Percentiles rank a stretch among this genome's conserved stretches.
These are phyloP conservation scores for Physaria fendleri DNA, from an alignment of 345 rosid genomes.

Conservation along the genomic window DNA sequence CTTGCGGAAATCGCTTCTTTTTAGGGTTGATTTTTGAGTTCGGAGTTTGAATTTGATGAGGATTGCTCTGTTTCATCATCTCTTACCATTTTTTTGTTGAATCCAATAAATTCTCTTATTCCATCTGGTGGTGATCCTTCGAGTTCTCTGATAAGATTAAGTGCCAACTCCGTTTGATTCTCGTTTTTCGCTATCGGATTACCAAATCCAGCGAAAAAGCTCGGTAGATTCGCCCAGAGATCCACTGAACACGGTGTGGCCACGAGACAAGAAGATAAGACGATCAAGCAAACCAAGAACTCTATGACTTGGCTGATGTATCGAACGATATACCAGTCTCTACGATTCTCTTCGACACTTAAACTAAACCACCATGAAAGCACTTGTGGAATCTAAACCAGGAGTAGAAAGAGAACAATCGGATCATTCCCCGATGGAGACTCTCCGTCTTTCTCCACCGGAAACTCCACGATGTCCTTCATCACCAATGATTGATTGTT, in stretches of 20 bases:
- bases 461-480: constrained; percentile 96
- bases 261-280: constrained; percentile 45
- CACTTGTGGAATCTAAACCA: constrained; percentile 90
- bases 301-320: constrained; percentile 87
- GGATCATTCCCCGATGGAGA: constrained; percentile 98
- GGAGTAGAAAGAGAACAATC: constrained; percentile 78
- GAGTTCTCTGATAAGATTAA: constrained; percentile 50
- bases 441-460: constrained; percentile 88
- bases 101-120: constrained; percentile 51
- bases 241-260: constrained; percentile 51
- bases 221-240: constrained; percentile 44
- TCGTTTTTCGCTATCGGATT: constrained; percentile 69
- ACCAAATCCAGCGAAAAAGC: constrained; percentile 60
- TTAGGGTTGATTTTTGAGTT: constrained; percentile 49
- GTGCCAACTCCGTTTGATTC: constrained; percentile 64
- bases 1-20: constrained; percentile 33
- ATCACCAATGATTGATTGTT: constrained; percentile 82
- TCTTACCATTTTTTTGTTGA: constrained; percentile 59
- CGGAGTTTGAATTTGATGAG: constrained; percentile 5
- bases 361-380: constrained; percentile 92
- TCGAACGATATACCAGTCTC: constrained; percentile 81
- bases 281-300: constrained; percentile 62
- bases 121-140: constrained; percentile 57
- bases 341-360: constrained; percentile 75
- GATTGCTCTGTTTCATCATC: constrained; percentile 22